Evolutionary conservation across 75 land plant genomes (phyloP).

Genomic region (Pinus albicaulis): DNA sequence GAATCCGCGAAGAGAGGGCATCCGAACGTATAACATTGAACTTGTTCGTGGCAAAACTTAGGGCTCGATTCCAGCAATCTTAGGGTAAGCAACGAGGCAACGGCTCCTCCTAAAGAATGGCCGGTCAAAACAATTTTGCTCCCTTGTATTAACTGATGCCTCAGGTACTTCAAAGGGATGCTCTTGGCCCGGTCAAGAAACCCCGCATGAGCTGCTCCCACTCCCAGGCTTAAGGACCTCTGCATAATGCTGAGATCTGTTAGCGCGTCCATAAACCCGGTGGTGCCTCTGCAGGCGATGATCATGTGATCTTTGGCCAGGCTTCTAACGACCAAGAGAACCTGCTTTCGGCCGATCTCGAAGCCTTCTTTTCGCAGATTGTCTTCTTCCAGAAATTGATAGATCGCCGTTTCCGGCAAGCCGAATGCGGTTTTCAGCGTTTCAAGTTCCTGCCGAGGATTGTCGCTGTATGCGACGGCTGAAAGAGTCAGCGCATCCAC

Average conservation of each 20-base stretch:
- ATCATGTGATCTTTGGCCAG: conserved; percentile 22
- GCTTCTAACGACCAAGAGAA: conserved; percentile 31
- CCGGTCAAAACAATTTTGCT: conserved; percentile 36
- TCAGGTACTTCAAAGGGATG: conserved; percentile 30
- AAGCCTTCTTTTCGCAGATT: conserved; percentile 29
- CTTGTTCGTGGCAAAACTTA: conserved; percentile 42
- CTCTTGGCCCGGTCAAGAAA: conserved; percentile 44
- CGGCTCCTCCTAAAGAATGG: conserved; percentile 48
- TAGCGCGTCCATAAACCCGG: conserved; percentile 33
- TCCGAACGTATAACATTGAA: conserved; percentile 50
- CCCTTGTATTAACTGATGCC: conserved; percentile 27
- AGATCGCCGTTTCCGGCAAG: conserved; percentile 27
- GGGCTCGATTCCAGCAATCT: conserved; percentile 42
- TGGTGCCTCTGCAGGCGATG: conserved; percentile 40
- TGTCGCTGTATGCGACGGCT: conserved; percentile 30
- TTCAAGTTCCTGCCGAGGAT: conserved; percentile 30
- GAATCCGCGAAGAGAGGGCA: conserved; percentile 51
- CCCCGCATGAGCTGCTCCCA: conserved; percentile 42
- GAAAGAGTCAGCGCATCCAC: conserved; percentile 45
- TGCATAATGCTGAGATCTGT: conserved; percentile 42
- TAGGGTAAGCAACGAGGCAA: conserved; percentile 37
- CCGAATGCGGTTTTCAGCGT: conserved; percentile 22
- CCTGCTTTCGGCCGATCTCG: conserved; percentile 22
- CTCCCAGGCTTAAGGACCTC: conserved; percentile 29
- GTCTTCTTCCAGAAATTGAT: conserved; percentile 35